A percentile compares a stretch with the other conserved stretches of the same genome.
These are phyloP conservation scores for Dovyalis caffra DNA, from an alignment of 345 rosid species.

Conservation along the genomic window DNA sequence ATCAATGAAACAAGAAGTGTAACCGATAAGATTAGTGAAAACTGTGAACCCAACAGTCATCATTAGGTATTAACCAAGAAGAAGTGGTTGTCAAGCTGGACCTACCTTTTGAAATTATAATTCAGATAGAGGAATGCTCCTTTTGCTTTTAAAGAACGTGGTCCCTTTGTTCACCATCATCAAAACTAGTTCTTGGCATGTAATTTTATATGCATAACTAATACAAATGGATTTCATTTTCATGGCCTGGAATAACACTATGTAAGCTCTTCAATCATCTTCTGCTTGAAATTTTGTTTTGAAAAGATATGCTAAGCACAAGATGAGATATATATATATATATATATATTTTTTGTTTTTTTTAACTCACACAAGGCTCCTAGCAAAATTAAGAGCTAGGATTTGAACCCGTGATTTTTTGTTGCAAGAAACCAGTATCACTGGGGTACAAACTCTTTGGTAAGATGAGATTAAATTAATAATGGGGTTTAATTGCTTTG, in stretches of 20 bases:
- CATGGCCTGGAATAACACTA: conserved; percentile 22
- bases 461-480: too few relatives aligned
- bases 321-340: not conserved
- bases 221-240: conserved; percentile 37
- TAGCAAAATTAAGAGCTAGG: too few relatives aligned
- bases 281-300: not conserved
- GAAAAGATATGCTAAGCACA: not conserved
- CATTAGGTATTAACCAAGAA: conserved; percentile 17
- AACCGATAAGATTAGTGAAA: conserved; percentile 5
- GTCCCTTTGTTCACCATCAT: conserved; percentile 38
- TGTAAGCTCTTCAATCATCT: not conserved
- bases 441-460: too few relatives aligned
- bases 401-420: too few relatives aligned
- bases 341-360: too few relatives aligned
- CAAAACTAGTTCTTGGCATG: conserved; percentile 20
- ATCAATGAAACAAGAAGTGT: not conserved
- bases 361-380: too few relatives aligned
- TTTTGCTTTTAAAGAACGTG: conserved; percentile 20
- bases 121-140: conserved; percentile 24
- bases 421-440: too few relatives aligned
- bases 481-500: not conserved
- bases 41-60: not conserved
- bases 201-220: conserved; percentile 6
- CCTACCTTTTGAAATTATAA: conserved; percentile 42
- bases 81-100: conserved; percentile 40